Conservation (phyloP, 306 rosid species). For the Dryas alaskensis region DNA sequence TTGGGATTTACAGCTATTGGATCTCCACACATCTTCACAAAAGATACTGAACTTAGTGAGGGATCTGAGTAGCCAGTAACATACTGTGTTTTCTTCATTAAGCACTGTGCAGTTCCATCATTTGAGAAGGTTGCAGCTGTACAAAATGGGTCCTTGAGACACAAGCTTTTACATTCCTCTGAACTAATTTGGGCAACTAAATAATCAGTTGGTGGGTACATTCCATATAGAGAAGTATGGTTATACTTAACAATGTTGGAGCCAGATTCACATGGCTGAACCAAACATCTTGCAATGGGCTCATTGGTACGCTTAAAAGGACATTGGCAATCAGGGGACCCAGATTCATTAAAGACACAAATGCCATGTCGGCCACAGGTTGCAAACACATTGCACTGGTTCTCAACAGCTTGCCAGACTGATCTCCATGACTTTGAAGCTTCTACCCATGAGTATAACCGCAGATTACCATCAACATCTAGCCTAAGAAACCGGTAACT, state of each 20-base stretch:
- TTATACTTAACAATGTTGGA: constrained; percentile 35
- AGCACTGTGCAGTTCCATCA: constrained; percentile 64
- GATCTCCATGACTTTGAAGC: constrained; percentile 53
- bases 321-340: constrained; percentile 53
- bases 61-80: constrained; percentile 64
- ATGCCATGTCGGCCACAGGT: constrained; percentile 65
- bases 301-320: constrained; percentile 44
- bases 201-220: constrained; percentile 57
- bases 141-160: constrained; percentile 51
- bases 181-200: constrained; percentile 39
- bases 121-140: constrained; percentile 64
- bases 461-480: constrained; percentile 74
- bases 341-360: constrained; percentile 49
- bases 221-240: constrained; percentile 53
- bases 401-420: constrained; percentile 87
- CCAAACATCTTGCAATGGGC: constrained; percentile 42
- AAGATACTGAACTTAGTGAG: constrained; percentile 57
- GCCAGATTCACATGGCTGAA: constrained; percentile 45
- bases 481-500: constrained; percentile 64
- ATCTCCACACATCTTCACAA: constrained; percentile 61
- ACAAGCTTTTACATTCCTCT: constrained; percentile 55
- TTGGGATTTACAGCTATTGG: constrained; percentile 67
- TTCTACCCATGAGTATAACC: constrained; percentile 72
- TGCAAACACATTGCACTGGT: constrained; percentile 79
- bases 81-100: constrained; percentile 47